Conservation (phyloP, 192 early-diverging fungal species). For the Coemansia sp. region DNA sequence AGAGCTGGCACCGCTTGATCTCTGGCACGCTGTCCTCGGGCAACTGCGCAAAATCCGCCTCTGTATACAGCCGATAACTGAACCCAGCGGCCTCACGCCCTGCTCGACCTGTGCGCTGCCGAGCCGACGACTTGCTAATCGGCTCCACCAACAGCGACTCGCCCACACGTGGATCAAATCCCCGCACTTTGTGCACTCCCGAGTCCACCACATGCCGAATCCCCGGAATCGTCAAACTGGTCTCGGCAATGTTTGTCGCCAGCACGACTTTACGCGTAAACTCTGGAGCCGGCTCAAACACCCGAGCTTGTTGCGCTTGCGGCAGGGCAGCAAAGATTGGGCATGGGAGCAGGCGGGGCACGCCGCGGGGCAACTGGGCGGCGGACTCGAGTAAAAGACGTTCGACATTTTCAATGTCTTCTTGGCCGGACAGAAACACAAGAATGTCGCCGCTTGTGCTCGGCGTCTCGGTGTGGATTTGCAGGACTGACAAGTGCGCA, state of each 20-base stretch:
- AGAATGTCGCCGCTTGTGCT: conserved; percentile 80
- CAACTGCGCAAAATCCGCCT: conserved; percentile 72
- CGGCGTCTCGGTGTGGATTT: conserved; percentile 85
- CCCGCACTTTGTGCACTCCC: conserved; percentile 89
- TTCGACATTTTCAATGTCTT: conserved; percentile 91
- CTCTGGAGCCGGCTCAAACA: conserved; percentile 86
- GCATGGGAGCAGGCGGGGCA: conserved; percentile 69
- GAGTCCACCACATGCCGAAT: conserved; percentile 94
- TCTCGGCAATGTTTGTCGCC: conserved; percentile 98
- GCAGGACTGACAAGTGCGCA: conserved; percentile 79
- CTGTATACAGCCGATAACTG: conserved; percentile 93
- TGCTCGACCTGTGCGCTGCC: conserved; percentile 92
- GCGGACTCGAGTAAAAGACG: conserved; percentile 65
- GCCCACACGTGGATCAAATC: conserved; percentile 86
- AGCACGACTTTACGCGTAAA: conserved; percentile 90
- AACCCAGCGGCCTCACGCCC: conserved; percentile 90
- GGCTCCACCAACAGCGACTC: conserved; percentile 85
- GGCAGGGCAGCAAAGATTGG: conserved; percentile 94
- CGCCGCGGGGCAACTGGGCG: conserved; percentile 26
- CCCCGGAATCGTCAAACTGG: conserved; percentile 92
- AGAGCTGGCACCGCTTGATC: conserved; percentile 90
- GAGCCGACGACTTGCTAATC: conserved; percentile 87
- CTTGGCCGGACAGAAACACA: conserved; percentile 86
- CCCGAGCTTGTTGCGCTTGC: conserved; percentile 79
- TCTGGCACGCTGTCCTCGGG: conserved; percentile 84